Evolutionary conservation across 768 basidiomycete genomes (phyloP).

Genomic region (Suillus luteus): DNA sequence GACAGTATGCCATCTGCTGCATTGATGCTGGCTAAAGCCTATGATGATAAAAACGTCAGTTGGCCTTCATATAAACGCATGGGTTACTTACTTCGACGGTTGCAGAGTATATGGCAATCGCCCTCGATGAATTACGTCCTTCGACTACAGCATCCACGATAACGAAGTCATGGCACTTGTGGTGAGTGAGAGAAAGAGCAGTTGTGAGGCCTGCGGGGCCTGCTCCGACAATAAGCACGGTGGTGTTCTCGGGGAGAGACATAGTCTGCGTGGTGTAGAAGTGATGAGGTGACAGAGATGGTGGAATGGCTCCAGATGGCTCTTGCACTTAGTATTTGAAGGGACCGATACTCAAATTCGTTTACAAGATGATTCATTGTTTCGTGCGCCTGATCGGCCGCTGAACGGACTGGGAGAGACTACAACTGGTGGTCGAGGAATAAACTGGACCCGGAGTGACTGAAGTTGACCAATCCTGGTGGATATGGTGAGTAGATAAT

Average conservation of each 20-base stretch:
- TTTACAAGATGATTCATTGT: not conserved
- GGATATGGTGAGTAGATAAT: not conserved
- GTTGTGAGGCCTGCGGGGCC: conserved; percentile 32
- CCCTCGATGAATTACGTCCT: conserved; percentile 39
- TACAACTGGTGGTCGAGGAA: not conserved
- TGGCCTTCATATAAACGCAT: not conserved
- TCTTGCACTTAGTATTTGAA: no score
- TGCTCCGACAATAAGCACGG: conserved; percentile 48
- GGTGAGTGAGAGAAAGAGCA: conserved; percentile 48
- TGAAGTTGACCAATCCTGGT: not conserved
- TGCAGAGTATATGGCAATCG: conserved; percentile 45
- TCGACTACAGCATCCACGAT: conserved; percentile 39
- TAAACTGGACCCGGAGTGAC: not conserved
- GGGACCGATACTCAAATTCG: no score
- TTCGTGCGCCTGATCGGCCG: not conserved
- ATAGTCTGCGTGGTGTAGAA: not conserved
- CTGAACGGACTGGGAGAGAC: no score
- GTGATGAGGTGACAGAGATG: no score
- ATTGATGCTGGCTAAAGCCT: conserved; percentile 46
- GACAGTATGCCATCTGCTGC: conserved; percentile 38
- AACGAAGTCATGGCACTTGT: conserved; percentile 29
- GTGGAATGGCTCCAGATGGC: no score
- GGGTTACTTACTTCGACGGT: conserved; percentile 44
- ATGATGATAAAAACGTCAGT: conserved; percentile 24
- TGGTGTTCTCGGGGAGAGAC: conserved; percentile 21